Base-by-base conservation (phyloP, 2,329 filamentous ascomycete genomes). In the Trichoderma endophyticum region DNA sequence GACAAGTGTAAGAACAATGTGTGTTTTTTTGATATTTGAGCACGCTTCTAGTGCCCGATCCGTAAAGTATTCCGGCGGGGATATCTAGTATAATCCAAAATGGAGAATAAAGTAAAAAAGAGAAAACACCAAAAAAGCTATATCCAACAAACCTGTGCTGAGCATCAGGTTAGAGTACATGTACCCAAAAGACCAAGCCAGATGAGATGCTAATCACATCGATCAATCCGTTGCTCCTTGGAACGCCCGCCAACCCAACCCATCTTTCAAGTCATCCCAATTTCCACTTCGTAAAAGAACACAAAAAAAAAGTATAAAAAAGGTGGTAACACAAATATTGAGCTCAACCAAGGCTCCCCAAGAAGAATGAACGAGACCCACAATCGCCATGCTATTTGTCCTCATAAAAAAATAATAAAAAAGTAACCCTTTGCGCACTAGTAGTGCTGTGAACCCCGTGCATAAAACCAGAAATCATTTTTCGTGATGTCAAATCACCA, bases 311-410 rank as follows among this genome's bases (percentile, higher is more conserved):
- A 71, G 59, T 60, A 60, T 60, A 57, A 60, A 62, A 62, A 34
- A 64, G 32, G 39, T 70, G 67, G 54, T 71, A 71, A 71, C 70
- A 71, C 70, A 66, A 71, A 63, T 56, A 64, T 69, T 60, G 68
- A 64, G 68, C 59, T 48, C 68, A 63, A 43, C 57, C 59, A 64
- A 70, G 32, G 59, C 69, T 65, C 69, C 62, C 70, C 70, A 60
- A 61, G 36, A 43, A 71, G 28, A 56, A 56, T 61, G 62, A 71
- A 71, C 18, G 61, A 71, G 62, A 59, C 59, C 69, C 69, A 71
- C 69, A 71, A 71, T 71, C 70, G 70, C 70, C 70, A 67, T 71
- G 70, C 70, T 71, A 71, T 66, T 57, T 64, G 60, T 64, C 59
- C 59, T 71, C 59, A 63, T 71, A 30, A 56, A 63, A 67, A 67